phyloP scores from a whole-genome alignment of 2,329 filamentous ascomycete genomes.

The Fusarium austroafricanum region DNA sequence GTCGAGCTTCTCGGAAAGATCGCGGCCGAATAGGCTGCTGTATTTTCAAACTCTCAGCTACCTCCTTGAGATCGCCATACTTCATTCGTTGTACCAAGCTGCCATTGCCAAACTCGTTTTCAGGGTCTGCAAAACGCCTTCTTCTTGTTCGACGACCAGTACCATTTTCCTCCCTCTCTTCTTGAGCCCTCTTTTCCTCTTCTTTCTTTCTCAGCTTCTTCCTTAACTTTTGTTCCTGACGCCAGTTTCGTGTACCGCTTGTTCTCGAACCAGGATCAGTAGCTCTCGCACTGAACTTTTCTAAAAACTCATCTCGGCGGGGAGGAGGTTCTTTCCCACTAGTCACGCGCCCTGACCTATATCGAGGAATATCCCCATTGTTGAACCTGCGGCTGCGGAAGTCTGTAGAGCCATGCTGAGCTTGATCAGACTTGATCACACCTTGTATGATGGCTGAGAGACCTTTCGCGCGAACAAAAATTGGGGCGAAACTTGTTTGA shows the following conservation, averaged over 20 bases:
- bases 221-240: slow-evolving; percentile 59
- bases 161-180: slow-evolving; percentile 50
- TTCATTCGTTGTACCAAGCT: slow-evolving; percentile 68
- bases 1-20: slow-evolving; percentile 32
- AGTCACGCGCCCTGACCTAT: not conserved
- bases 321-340: slow-evolving; percentile 6
- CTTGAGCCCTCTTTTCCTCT: slow-evolving; percentile 51
- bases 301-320: slow-evolving; percentile 27
- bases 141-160: slow-evolving; percentile 58
- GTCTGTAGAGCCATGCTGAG: slow-evolving; percentile 39
- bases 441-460: slow-evolving; percentile 78
- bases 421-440: slow-evolving; percentile 63
- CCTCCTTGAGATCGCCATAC: slow-evolving; percentile 54
- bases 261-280: slow-evolving; percentile 28
- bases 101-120: slow-evolving; percentile 62
- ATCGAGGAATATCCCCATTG: slow-evolving; percentile 1
- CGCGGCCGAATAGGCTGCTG: slow-evolving; percentile 45
- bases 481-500: slow-evolving; percentile 24
- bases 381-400: not conserved
- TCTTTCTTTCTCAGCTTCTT: slow-evolving; percentile 63
- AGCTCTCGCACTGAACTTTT: slow-evolving; percentile 46
- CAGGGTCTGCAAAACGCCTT: slow-evolving; percentile 64
- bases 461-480: slow-evolving; percentile 46
- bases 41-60: slow-evolving; percentile 42
- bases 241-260: slow-evolving; percentile 43